Conservation (phyloP, 371 early-diverging fungal genomes). For the Cladochytrium tenue region DNA sequence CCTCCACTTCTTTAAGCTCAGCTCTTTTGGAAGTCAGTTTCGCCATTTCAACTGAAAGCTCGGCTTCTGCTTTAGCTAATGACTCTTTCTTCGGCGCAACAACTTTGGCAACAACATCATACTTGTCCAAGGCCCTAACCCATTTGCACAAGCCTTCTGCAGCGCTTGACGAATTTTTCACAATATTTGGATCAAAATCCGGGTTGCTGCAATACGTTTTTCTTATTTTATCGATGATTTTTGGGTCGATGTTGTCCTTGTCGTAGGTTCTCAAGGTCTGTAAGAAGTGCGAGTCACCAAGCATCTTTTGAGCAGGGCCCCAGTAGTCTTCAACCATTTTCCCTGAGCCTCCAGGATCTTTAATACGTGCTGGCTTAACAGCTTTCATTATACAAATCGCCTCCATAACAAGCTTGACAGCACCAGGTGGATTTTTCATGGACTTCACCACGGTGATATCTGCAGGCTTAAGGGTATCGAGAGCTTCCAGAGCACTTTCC, state of each 20-base stretch:
- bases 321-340: conserved; percentile 63
- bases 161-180: conserved; percentile 59
- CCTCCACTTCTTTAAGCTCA: conserved; percentile 60
- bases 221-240: conserved; percentile 52
- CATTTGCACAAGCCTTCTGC: conserved; percentile 64
- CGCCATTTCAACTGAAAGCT: conserved; percentile 55
- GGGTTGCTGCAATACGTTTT: conserved; percentile 56
- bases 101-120: conserved; percentile 62
- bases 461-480: conserved; percentile 57
- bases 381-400: conserved; percentile 61
- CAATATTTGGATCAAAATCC: conserved; percentile 60
- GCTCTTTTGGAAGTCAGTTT: conserved; percentile 54
- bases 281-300: conserved; percentile 56
- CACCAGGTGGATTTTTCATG: conserved; percentile 65
- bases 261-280: conserved; percentile 47
- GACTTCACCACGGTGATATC: conserved; percentile 63
- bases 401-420: conserved; percentile 63
- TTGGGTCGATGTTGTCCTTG: conserved; percentile 54
- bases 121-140: conserved; percentile 62
- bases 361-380: conserved; percentile 54
- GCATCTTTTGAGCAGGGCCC: conserved; percentile 54
- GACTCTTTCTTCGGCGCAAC: conserved; percentile 62
- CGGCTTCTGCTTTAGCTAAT: conserved; percentile 55
- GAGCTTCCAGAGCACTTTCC: conserved; percentile 53
- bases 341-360: conserved; percentile 55